phyloP scores from a whole-genome alignment of 2,329 filamentous ascomycete species.

The Camptophora hylomeconis region DNA sequence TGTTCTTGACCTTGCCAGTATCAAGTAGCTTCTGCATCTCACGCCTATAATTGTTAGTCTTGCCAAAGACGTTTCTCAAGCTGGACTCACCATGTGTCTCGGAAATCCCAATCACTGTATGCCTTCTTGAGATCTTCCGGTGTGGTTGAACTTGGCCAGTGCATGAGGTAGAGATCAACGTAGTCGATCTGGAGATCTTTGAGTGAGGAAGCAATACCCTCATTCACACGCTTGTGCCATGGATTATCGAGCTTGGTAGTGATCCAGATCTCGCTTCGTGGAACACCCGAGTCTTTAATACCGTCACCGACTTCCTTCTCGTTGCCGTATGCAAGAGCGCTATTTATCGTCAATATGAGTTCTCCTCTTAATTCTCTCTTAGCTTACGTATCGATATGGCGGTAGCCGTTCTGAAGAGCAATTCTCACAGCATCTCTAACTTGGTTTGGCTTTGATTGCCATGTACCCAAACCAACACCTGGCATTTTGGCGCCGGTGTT shows the following conservation, averaged over 20 bases:
- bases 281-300: conserved; percentile 50
- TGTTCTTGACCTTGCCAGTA: conserved; percentile 56
- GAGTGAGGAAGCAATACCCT: conserved; percentile 51
- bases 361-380: neutral
- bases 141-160: conserved; percentile 29
- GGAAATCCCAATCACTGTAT: conserved; percentile 65
- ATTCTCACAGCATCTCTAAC: conserved; percentile 58
- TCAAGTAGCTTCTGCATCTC: conserved; percentile 31
- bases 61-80: neutral
- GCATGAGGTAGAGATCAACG: conserved; percentile 58
- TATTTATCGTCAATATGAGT: conserved; percentile 6
- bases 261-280: conserved; percentile 54
- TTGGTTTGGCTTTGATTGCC: conserved; percentile 59
- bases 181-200: conserved; percentile 51
- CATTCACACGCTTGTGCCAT: conserved; percentile 51
- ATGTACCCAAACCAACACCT: conserved; percentile 63
- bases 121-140: conserved; percentile 40
- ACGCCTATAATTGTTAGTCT: conserved; percentile 27
- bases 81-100: conserved; percentile 52
- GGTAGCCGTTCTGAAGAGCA: conserved; percentile 56
- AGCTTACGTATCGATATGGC: conserved; percentile 55
- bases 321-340: conserved; percentile 64
- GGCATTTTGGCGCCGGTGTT: conserved; percentile 31
- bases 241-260: conserved; percentile 77
- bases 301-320: conserved; percentile 55